A percentile compares a stretch with the other conserved stretches of the same genome.
Evolutionary conservation across 176 grass and related monocot species (phyloP).

Genomic region (Sorghum bicolor): DNA sequence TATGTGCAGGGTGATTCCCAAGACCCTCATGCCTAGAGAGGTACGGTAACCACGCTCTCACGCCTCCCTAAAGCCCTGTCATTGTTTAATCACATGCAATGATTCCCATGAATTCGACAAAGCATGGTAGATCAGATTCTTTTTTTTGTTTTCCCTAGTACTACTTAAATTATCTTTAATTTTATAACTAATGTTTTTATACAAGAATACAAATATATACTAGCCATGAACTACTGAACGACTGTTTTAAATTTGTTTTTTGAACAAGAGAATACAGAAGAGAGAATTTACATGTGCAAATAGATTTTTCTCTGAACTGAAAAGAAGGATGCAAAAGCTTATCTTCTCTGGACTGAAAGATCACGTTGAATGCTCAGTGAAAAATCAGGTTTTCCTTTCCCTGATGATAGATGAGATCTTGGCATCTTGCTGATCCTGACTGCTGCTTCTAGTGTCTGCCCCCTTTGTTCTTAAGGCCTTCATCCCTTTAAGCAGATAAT

Average conservation of each 20-base stretch:
- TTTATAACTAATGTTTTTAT: neutral
- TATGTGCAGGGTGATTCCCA: constrained; percentile 65
- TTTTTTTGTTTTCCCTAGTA: neutral
- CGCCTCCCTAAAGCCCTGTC: constrained; percentile 28
- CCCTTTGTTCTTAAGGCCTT: constrained; percentile 29
- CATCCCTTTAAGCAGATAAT: constrained; percentile 40
- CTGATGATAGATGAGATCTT: constrained; percentile 26
- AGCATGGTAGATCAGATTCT: constrained; percentile 30
- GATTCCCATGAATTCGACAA: constrained; percentile 30
- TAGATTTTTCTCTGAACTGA: constrained; percentile 5
- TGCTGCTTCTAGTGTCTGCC: constrained; percentile 28
- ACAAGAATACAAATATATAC: neutral
- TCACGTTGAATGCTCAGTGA: constrained; percentile 23
- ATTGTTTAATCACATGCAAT: constrained; percentile 42
- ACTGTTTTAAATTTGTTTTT: neutral
- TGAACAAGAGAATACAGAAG: neutral
- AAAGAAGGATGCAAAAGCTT: constrained; percentile 34
- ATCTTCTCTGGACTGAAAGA: constrained; percentile 22
- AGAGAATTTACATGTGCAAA: neutral
- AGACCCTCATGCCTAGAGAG: constrained; percentile 72
- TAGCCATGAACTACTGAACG: neutral
- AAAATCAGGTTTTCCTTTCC: constrained; percentile 38
- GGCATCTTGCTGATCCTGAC: constrained; percentile 49
- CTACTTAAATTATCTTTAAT: neutral
- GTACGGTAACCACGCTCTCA: constrained; percentile 35